Evolutionary conservation across 2,329 filamentous ascomycete species (phyloP), one percentile per base, ranked within the genome.

Genomic region (Cercospora brassicicola): DNA sequence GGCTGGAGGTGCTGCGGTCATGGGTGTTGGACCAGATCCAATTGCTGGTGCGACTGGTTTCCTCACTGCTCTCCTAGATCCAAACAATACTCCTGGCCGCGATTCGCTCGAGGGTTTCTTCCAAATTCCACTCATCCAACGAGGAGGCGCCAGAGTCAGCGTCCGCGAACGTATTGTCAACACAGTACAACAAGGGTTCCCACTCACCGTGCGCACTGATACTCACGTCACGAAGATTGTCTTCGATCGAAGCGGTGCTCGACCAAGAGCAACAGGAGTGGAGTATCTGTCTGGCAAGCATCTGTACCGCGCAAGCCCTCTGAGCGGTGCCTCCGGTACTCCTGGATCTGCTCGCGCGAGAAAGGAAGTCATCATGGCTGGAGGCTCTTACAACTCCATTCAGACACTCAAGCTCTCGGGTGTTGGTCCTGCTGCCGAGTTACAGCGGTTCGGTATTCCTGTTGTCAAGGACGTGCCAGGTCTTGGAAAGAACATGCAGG

Each of bases 321-420:
- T 77, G 65, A 69, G 68, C 26, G 75, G 67, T 2, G 75, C 72
- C 15, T 8, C 65, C 11, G 82, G 83, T 36, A 78, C 70, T 9
- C 74, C 79, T 3, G 82, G 82, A 9, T 76, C 74, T 33, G 82
- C 79, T 39, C 76, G 71, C 1, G 82, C 83, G 3, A 78, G 75
- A 4, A 78, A 78, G 39, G 83, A 84, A 71, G 79, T 84, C 36
- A 81, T 84, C 67, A 66, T 71, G 62, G 59, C 67, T 4, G 81
- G 76, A 9, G 88, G 88, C 28, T 83, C 86, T 1, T 90, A 86
- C 77, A 88, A 90, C 78, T 84, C 85, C 1, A 87, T 88, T 3
- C 88, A 90, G 76, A 78, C 91, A 2, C 84, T 91, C 15, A 86
- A 90, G 77, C 83, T 90, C 2, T 86, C 82, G 59, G 89, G 89